Evolutionary conservation across 805 yeast genomes (phyloP).

Genomic region (Metschnikowia gruessii): DNA sequence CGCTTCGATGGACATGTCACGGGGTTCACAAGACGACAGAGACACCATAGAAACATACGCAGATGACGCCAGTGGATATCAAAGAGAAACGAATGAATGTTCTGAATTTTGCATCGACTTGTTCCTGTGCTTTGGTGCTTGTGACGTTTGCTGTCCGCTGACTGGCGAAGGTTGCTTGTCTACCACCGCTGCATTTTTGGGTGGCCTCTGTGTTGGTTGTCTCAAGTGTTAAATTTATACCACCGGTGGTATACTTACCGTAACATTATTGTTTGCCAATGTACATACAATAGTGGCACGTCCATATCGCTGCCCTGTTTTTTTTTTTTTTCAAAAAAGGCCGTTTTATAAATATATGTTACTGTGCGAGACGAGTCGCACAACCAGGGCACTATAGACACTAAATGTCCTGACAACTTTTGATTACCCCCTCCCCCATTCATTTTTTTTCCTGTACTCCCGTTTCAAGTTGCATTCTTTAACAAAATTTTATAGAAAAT

Average conservation of each 20-base stretch:
- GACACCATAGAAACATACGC: conserved; percentile 11
- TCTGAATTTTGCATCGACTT: conserved; percentile 40
- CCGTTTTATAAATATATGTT: no score
- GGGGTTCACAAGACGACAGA: conserved; percentile 8
- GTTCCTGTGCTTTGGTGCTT: conserved; percentile 39
- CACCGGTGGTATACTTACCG: neutral
- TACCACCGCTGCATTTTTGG: conserved; percentile 35
- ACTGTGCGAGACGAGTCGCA: no score
- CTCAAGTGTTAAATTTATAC: conserved; percentile 26
- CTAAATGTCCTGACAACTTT: no score
- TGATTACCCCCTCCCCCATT: no score
- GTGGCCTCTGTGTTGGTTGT: conserved; percentile 33
- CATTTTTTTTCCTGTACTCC: no score
- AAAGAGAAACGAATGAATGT: conserved; percentile 39
- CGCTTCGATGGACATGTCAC: conserved; percentile 14
- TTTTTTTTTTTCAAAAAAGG: no score
- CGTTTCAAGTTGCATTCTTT: no score
- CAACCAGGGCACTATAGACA: no score
- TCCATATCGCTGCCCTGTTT: no score
- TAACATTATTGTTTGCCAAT: no score
- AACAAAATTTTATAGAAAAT: no score
- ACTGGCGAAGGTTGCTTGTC: conserved; percentile 41
- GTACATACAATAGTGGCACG: no score
- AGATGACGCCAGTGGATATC: conserved; percentile 33
- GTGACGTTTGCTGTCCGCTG: conserved; percentile 41